Base-by-base conservation (phyloP, 225 moss, liverwort and hornwort genomes). In the Marchantia polymorpha region DNA sequence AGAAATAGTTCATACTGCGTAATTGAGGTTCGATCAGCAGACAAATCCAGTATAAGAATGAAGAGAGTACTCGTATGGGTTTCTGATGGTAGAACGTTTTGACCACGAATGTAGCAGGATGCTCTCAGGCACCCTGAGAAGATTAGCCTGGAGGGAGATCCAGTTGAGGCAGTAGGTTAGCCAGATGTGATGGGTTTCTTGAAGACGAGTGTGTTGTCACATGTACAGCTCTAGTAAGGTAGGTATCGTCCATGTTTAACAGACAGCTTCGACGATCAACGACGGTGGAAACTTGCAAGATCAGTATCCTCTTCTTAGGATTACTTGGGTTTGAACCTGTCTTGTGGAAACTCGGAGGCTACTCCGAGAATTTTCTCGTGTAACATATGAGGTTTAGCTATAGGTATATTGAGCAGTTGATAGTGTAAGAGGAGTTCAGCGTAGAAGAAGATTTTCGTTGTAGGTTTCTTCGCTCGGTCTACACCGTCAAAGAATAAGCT, bases 161-260 rank as follows among this genome's bases (percentile, higher is more conserved):
- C 75, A 39, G 75, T 58, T 58, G 56, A 75, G 58, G 31, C 56
- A 58, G 46, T 75, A 59, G 75, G 59, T 75, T 53, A 26, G 73
- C 53, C 3, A 51, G 73, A 73, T 55, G 51, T 10, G 51, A 52
- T 31, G 56, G 52, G 27, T 58, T 75, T 75, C 59, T 60, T 59
- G 75, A 22, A 75, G 55, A 22, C 8, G 75, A 53, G 75, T 59
- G 75, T 59, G 27, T 59, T 59, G 39, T 58, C 26, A 10, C 56
- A 31, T 59, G 55, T 59, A 55, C 75, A 75, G 75, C 75, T 59
- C 56, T 9, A 59, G 75, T 20, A 59, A 59, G 58, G 31, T 17
- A 26, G 53, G 75, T 14, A 12, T 70, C 48, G 48, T 70, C 70
- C 48, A 20, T 22, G 59, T 75, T 30, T 58, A 16, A 39, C 22